These are phyloP conservation scores for Rhodotorula sphaerocarpa DNA, from an alignment of 768 basidiomycete species.

Conservation along the genomic window DNA sequence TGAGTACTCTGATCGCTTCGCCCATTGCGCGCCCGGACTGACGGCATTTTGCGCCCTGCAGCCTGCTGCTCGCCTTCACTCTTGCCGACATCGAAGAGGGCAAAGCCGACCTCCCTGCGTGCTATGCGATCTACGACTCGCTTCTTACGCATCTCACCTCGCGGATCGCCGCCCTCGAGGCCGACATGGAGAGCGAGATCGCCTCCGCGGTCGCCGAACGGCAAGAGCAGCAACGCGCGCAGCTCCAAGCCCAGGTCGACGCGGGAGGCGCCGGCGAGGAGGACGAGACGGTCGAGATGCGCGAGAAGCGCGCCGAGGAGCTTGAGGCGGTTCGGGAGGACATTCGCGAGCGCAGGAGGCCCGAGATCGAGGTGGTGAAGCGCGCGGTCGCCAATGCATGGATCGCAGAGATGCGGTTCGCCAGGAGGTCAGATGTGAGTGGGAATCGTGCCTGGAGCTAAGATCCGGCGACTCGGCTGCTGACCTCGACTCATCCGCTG, in stretches of 20 bases:
- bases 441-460: not conserved
- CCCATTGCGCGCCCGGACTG: not conserved
- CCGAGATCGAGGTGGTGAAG: slow-evolving; percentile 55
- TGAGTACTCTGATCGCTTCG: slow-evolving; percentile 40
- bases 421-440: slow-evolving; percentile 63
- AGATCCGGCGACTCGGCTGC: too few species aligned
- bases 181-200: slow-evolving; percentile 36
- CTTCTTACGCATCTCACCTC: slow-evolving; percentile 59
- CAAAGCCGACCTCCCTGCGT: slow-evolving; percentile 58
- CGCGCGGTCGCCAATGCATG: slow-evolving; percentile 64
- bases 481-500: not conserved
- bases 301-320: slow-evolving; percentile 33
- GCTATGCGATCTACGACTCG: slow-evolving; percentile 63
- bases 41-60: slow-evolving; percentile 40
- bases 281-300: slow-evolving; percentile 28
- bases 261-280: slow-evolving; percentile 11
- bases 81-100: slow-evolving; percentile 66
- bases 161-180: slow-evolving; percentile 41
- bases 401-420: slow-evolving; percentile 86
- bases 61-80: slow-evolving; percentile 84
- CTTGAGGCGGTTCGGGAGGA: slow-evolving; percentile 29
- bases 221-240: slow-evolving; percentile 24
- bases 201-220: slow-evolving; percentile 20
- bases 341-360: slow-evolving; percentile 31
- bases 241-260: slow-evolving; percentile 22